phyloP scores from a whole-genome alignment of 306 rosid species.

The Abrus precatorius region DNA sequence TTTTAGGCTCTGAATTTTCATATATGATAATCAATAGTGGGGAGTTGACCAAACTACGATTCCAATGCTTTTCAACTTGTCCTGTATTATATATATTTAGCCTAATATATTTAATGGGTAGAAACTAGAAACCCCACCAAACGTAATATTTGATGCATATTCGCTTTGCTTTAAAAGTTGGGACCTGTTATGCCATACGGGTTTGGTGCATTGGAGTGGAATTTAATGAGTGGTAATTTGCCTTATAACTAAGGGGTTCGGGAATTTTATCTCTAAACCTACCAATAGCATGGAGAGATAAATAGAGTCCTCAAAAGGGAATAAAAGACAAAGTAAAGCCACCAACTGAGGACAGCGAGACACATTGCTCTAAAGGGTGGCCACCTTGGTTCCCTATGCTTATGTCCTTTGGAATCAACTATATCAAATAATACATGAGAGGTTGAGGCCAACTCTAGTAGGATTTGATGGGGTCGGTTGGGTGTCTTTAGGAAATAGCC shows the following conservation, averaged over 20 bases:
- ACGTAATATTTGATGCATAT: constrained; percentile 44
- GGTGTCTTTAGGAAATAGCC: constrained; percentile 30
- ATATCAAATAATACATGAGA: constrained; percentile 36
- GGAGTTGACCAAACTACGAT: constrained; percentile 8
- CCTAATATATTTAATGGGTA: background rate
- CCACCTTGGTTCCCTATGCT: constrained; percentile 50
- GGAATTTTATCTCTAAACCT: constrained; percentile 43
- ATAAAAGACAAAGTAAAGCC: constrained; percentile 29
- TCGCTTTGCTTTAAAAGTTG: constrained; percentile 43
- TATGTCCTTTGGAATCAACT: constrained; percentile 47
- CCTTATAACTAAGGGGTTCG: constrained; percentile 30
- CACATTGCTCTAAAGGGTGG: constrained; percentile 48
- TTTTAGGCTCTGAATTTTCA: background rate
- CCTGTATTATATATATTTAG: background rate
- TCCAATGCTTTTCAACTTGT: background rate
- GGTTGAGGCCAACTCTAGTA: background rate
- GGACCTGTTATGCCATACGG: constrained; percentile 10
- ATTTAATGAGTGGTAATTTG: constrained; percentile 34
- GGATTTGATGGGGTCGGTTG: constrained; percentile 24
- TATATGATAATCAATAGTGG: background rate
- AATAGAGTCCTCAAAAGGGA: constrained; percentile 4
- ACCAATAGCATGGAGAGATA: constrained; percentile 32
- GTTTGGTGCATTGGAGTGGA: constrained; percentile 29
- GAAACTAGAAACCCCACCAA: constrained; percentile 21
- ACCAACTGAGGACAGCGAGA: constrained; percentile 34